These are phyloP conservation scores for Whalleya microplaca DNA, from an alignment of 2,329 filamentous ascomycete genomes.

Conservation along the genomic window DNA sequence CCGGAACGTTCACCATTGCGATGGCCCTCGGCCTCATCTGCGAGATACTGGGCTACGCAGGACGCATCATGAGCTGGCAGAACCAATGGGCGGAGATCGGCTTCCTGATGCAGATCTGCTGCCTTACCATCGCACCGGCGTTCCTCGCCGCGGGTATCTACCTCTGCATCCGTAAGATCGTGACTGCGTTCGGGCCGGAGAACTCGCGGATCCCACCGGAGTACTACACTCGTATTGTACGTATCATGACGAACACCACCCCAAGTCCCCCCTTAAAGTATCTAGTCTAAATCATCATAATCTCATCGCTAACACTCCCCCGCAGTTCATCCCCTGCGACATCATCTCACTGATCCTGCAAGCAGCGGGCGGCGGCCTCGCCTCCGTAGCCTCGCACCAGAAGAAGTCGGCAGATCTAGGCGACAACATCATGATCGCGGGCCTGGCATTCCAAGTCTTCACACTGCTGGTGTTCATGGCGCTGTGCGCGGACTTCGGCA, in stretches of 20 bases:
- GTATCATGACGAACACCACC: background rate
- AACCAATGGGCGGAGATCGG: constrained; percentile 54
- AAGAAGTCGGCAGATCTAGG: constrained; percentile 44
- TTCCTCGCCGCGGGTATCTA: constrained; percentile 69
- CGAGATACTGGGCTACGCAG: constrained; percentile 64
- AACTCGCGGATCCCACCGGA: constrained; percentile 52
- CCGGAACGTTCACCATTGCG: constrained; percentile 54
- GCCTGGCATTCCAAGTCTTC: constrained; percentile 63
- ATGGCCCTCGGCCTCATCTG: constrained; percentile 56
- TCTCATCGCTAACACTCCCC: constrained; percentile 1
- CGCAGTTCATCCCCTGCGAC: constrained; percentile 66
- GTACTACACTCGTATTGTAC: constrained; percentile 53
- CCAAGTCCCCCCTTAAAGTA: too few relatives aligned
- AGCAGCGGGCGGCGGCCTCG: constrained; percentile 60
- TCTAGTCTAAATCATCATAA: too few relatives aligned
- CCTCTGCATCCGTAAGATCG: constrained; percentile 58
- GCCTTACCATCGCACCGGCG: constrained; percentile 66
- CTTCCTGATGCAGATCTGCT: constrained; percentile 62
- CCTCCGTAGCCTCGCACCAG: constrained; percentile 46
- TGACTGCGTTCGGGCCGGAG: constrained; percentile 50
- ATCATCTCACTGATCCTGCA: constrained; percentile 64
- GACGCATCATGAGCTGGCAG: constrained; percentile 57
- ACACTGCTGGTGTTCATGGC: constrained; percentile 59
- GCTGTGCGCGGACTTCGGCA: constrained; percentile 54
- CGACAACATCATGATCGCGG: constrained; percentile 68